Base-by-base conservation (phyloP, 2,329 filamentous ascomycete genomes). In the Coniochaeta sp. region DNA sequence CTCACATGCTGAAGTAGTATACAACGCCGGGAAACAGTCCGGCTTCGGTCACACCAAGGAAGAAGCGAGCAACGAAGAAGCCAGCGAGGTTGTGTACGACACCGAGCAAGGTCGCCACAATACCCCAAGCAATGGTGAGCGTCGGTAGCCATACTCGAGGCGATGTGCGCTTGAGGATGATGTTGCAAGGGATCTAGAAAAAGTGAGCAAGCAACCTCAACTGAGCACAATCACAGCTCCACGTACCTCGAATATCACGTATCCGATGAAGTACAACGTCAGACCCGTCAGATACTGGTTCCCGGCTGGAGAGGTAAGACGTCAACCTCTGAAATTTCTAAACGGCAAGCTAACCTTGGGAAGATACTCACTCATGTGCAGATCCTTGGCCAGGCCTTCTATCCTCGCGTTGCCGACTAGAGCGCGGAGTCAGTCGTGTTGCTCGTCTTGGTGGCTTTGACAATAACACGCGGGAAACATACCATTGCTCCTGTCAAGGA, bases 231-330 rank as follows among this genome's bases (percentile, higher is more conserved):
- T 10, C 7, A 5, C 31, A 33, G 3, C 14, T 16, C 5, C 12
- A 26, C 62, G 40, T 42, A 75, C 74, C 59, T 82, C 79, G 38
- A 82, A 82, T 10, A 81, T 58, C 1, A 81, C 77, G 53, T 82
- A 82, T 40, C 77, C 77, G 35, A 82, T 68, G 60, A 88, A 88
- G 63, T 86, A 88, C 0, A 87, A 63, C 0, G 83, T 87, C 35
- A 87, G 61, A 1, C 82, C 81, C 0, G 79, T 83, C 1, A 87
- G 70, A 52, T 88, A 87, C 57, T 86, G 74, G 45, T 84, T 78
- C 1, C 78, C 81, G 24, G 76, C 76, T 76, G 38, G 3, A 67
- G 50, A 40, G n/a, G n/a, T n/a, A n/a, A n/a, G n/a, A 67, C 63
- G 28, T n/a, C 12, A 20, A 7, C 20, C 20, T 1, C 1, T 3